Evolutionary conservation across 768 basidiomycete genomes (phyloP).

Genomic region (Suillus bovinus): DNA sequence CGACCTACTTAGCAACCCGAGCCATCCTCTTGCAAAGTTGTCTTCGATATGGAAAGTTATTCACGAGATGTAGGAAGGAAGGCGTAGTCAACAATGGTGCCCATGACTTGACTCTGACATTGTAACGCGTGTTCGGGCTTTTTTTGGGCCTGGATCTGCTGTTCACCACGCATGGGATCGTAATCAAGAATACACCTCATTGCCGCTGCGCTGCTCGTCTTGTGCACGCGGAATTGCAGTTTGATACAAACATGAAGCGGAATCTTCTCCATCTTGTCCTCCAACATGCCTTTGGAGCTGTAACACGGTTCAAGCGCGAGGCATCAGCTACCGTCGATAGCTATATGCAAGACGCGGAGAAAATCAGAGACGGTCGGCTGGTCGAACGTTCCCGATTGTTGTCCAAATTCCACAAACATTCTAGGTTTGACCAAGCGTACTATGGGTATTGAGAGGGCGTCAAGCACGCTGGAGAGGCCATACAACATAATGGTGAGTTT

Average conservation of each 20-base stretch:
- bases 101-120: not conserved
- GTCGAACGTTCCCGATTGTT: slow-evolving; percentile 3
- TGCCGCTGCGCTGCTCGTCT: not conserved
- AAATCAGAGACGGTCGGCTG: not conserved
- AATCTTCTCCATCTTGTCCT: not conserved
- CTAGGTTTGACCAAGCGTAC: slow-evolving; percentile 14
- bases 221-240: not conserved
- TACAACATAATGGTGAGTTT: not conserved
- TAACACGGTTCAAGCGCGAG: not conserved
- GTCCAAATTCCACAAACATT: slow-evolving; percentile 14
- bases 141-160: not conserved
- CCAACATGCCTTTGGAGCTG: not conserved
- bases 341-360: not conserved
- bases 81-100: not conserved
- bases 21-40: not conserved
- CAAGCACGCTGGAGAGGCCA: slow-evolving; percentile 8
- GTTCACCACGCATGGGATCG: not conserved
- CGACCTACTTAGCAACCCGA: not conserved
- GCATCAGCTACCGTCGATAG: not conserved
- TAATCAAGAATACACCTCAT: not conserved
- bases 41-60: not conserved
- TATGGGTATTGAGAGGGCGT: slow-evolving; percentile 7
- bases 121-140: not conserved
- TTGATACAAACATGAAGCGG: not conserved
- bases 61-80: not conserved